Conservation (phyloP, 768 basidiomycete species). For the Podaxis rugospora region DNA sequence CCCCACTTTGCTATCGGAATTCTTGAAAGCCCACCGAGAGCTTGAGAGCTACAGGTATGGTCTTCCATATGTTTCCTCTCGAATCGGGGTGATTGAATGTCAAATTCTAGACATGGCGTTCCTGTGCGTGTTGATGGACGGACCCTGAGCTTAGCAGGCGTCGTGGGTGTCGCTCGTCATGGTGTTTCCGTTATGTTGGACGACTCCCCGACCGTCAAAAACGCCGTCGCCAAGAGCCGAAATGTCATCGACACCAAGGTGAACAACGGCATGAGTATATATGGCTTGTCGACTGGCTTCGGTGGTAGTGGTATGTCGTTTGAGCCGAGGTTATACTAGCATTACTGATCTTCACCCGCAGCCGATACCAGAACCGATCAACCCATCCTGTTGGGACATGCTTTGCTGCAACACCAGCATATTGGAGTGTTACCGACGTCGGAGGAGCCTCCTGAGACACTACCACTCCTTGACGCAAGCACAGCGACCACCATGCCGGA, state of each 20-base stretch:
- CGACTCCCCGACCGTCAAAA: constrained; percentile 34
- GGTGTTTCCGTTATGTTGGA: constrained; percentile 40
- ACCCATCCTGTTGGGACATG: constrained; percentile 56
- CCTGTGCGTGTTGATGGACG: constrained; percentile 60
- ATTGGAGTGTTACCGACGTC: constrained; percentile 61
- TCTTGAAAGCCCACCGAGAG: constrained; percentile 47
- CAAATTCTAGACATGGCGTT: constrained; percentile 42
- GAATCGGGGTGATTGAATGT: constrained; percentile 32
- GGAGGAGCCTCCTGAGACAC: constrained; percentile 34
- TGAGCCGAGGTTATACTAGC: constrained; percentile 8
- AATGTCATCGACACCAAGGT: constrained; percentile 69
- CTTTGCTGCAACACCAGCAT: constrained; percentile 73
- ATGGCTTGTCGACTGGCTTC: constrained; percentile 79
- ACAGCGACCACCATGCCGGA: constrained; percentile 76
- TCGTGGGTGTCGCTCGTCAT: constrained; percentile 64
- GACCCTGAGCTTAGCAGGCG: constrained; percentile 59
- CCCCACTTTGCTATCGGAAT: constrained; percentile 22
- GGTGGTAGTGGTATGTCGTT: constrained; percentile 58
- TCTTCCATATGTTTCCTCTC: constrained; percentile 35
- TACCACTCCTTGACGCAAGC: constrained; percentile 67
- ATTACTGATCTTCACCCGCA: constrained; percentile 18
- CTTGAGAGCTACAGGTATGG: constrained; percentile 53
- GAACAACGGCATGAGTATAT: constrained; percentile 62
- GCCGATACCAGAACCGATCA: constrained; percentile 74
- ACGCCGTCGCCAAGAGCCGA: constrained; percentile 58